Evolutionary conservation across 371 early-diverging fungal species (phyloP), one percentile per base, ranked within the genome.

Genomic region (Actinomortierella ambigua): DNA sequence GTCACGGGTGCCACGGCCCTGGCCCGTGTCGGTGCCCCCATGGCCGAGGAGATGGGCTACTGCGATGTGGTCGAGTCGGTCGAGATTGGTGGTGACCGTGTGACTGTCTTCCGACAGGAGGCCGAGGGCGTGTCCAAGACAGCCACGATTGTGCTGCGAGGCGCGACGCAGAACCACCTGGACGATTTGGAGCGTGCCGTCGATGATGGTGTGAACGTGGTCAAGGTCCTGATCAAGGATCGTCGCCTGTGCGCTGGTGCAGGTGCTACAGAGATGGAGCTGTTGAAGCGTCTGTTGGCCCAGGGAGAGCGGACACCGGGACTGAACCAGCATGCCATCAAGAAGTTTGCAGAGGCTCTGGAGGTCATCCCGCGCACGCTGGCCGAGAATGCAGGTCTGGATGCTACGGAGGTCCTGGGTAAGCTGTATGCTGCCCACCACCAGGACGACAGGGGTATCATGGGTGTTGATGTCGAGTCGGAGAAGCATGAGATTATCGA

Each of bases 101-200:
- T 97, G 61, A 97, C 97, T 22, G 94, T 97, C 14, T 94, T 97
- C 87, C 88, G 96, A 68, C 96, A 97, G 82, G 92, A 93, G 53
- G 84, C 81, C 52, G 90, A 90, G 63, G 34, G 34, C 11, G 77
- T 78, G 53, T 88, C 92, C 29, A 92, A 90, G 76, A 95, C 97
- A 28, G 92, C 95, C 40, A 98, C 99, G 17, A 93, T 99, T 71
- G 94, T 99, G 26, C 84, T 99, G 46, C 94, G 99, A 69, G 99
- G 99, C 56, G 96, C 95, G 6, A 99, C 99, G n/a, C 91, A 90
- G 78, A 98, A 98, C 82, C 83, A 90, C 63, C 84, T 99, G 77
- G 99, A 98, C 67, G 99, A 99, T 80, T 84, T 98, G 55, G 99
- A 99, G 80, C 93, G 99, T 60, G 98, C 98, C 28, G 83, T 99